These are phyloP conservation scores for Phylloporus sp. DNA, from an alignment of 768 basidiomycete species.

Conservation along the genomic window DNA sequence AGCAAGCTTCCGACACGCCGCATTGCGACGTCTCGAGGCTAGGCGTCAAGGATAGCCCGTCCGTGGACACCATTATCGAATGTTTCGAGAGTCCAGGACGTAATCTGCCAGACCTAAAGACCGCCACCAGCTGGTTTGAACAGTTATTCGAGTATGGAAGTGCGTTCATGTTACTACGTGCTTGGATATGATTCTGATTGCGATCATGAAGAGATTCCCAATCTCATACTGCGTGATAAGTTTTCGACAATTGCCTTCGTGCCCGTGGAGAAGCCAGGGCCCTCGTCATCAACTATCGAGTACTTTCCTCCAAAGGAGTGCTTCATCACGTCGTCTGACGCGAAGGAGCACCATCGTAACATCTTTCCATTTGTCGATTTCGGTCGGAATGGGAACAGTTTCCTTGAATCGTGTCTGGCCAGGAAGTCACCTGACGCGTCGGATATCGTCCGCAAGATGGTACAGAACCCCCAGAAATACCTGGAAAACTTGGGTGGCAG, in stretches of 20 bases:
- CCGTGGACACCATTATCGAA: conserved; percentile 1
- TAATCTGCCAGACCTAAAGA: background rate
- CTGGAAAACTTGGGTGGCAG: background rate
- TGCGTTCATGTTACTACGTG: background rate
- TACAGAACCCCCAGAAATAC: conserved; percentile 4
- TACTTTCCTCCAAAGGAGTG: conserved; percentile 11
- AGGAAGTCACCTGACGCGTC: conserved; percentile 12
- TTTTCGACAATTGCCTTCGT: conserved; percentile 11
- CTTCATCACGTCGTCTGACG: conserved; percentile 3
- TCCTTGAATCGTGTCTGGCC: conserved; percentile 12
- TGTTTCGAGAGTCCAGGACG: background rate
- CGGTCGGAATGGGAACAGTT: conserved; percentile 7
- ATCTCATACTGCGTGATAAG: conserved; percentile 1
- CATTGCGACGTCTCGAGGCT: conserved; percentile 9
- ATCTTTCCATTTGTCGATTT: conserved; percentile 15
- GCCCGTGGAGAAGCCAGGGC: background rate
- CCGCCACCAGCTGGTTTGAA: conserved; percentile 7
- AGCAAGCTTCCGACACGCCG: background rate
- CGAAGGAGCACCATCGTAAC: conserved; percentile 6
- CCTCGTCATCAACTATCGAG: background rate
- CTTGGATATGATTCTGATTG: background rate
- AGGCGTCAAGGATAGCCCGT: conserved; percentile 9
- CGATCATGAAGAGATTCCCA: conserved; percentile 5
- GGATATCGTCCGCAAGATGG: conserved; percentile 10
- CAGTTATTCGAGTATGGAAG: conserved; percentile 3